phyloP scores from a whole-genome alignment of 305 asterid genomes.

The Rubia tinctorum region DNA sequence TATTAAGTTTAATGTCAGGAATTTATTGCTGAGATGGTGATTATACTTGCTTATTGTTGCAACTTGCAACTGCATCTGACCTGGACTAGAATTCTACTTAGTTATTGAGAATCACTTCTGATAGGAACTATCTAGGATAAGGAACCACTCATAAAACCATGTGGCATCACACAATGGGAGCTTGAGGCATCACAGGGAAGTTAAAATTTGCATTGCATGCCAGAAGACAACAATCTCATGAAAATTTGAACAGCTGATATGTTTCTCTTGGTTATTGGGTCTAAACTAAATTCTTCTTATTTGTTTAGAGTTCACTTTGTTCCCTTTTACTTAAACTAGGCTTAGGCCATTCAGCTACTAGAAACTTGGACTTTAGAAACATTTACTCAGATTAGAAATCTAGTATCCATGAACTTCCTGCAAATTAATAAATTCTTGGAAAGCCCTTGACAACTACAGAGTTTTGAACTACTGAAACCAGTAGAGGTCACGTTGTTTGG shows the following conservation, averaged over 20 bases:
- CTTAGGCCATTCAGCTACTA: neutral
- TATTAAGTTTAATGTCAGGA: constrained; percentile 1
- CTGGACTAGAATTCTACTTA: neutral
- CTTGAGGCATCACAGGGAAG: neutral
- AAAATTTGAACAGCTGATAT: neutral
- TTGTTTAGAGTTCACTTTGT: neutral
- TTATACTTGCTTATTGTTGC: neutral
- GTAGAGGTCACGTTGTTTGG: neutral
- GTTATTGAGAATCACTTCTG: neutral
- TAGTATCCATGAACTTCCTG: neutral
- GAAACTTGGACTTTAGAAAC: neutral
- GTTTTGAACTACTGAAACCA: neutral
- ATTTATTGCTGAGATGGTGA: neutral
- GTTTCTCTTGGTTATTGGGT: neutral
- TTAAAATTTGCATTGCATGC: neutral
- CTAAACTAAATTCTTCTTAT: neutral
- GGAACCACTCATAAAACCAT: neutral
- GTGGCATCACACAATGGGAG: constrained; percentile 1
- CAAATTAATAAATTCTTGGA: neutral
- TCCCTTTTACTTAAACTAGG: neutral
- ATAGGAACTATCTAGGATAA: neutral
- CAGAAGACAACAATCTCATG: neutral
- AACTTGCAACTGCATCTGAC: neutral
- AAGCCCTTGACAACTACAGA: neutral
- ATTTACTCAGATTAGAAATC: neutral